Evolutionary conservation across 177 flowering plant genomes (phyloP).

Genomic region (Tripterygium wilfordii): DNA sequence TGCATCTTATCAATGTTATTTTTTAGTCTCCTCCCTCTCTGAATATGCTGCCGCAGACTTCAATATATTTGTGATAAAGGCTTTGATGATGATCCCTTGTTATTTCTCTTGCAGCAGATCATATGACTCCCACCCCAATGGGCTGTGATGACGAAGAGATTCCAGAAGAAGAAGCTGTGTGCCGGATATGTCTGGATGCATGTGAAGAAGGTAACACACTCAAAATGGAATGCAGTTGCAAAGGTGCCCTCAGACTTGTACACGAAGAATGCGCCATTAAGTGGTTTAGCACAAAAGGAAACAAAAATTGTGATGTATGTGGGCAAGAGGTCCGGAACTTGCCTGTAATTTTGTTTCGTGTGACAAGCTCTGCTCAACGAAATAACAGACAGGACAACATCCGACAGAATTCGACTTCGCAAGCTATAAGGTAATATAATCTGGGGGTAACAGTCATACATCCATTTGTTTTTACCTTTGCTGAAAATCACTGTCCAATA

Average conservation of each 20-base stretch:
- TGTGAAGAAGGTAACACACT: constrained; percentile 64
- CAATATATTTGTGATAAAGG: no score
- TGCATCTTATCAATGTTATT: background rate
- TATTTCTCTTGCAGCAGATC: constrained; percentile 28
- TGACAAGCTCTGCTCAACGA: constrained; percentile 35
- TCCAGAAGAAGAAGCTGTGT: constrained; percentile 85
- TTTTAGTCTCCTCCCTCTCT: background rate
- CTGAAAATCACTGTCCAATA: no score
- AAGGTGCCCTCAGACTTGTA: constrained; percentile 76
- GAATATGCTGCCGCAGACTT: background rate
- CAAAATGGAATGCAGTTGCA: constrained; percentile 93
- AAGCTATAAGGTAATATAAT: constrained; percentile 40
- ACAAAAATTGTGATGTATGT: constrained; percentile 79
- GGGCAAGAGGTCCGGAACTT: constrained; percentile 73
- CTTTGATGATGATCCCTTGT: background rate
- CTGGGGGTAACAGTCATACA: background rate
- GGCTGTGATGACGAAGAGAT: constrained; percentile 74
- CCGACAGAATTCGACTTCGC: constrained; percentile 26
- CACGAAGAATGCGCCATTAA: constrained; percentile 80
- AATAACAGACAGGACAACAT: constrained; percentile 28
- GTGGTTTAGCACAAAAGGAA: constrained; percentile 79
- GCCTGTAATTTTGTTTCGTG: constrained; percentile 77
- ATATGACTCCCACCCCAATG: constrained; percentile 31
- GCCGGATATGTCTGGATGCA: constrained; percentile 75
- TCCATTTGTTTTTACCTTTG: no score